A percentile compares a stretch with the other conserved stretches of the same genome.
Conservation (phyloP, 169 alveolate genomes). For the Blepharisma undulans region DNA sequence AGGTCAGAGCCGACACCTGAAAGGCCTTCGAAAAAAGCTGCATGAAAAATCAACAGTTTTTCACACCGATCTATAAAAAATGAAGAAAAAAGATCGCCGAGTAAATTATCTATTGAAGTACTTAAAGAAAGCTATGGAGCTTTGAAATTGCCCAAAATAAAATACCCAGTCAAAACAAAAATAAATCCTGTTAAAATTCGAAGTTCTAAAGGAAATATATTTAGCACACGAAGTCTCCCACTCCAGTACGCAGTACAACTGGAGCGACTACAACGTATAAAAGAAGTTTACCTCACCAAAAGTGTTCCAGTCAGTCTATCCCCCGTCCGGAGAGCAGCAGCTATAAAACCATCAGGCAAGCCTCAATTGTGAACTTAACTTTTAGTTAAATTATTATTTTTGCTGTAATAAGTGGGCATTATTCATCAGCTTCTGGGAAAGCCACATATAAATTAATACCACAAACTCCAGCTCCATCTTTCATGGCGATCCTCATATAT, state of each 20-base stretch:
- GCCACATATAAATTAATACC: slow-evolving; percentile 18
- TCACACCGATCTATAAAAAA: background rate
- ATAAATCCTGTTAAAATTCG: background rate
- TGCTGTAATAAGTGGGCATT: background rate
- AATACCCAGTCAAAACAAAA: slow-evolving; percentile 18
- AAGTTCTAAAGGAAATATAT: background rate
- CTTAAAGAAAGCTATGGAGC: slow-evolving; percentile 38
- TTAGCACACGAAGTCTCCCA: background rate
- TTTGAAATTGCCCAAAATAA: slow-evolving; percentile 16
- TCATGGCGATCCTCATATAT: slow-evolving; percentile 55
- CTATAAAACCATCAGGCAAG: background rate
- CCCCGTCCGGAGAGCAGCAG: background rate
- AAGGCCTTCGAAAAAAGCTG: background rate
- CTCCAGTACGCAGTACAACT: background rate
- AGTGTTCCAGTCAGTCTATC: background rate
- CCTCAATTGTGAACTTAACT: background rate
- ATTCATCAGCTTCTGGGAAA: background rate
- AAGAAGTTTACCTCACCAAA: background rate
- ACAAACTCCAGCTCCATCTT: slow-evolving; percentile 36
- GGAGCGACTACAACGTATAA: background rate
- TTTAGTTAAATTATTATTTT: too few relatives aligned
- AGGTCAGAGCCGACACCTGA: background rate
- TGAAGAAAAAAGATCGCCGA: background rate
- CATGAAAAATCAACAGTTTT: background rate
- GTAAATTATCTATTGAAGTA: background rate